Evolutionary conservation across 768 basidiomycete genomes (phyloP).

Genomic region (Pulveroboletus sp.): DNA sequence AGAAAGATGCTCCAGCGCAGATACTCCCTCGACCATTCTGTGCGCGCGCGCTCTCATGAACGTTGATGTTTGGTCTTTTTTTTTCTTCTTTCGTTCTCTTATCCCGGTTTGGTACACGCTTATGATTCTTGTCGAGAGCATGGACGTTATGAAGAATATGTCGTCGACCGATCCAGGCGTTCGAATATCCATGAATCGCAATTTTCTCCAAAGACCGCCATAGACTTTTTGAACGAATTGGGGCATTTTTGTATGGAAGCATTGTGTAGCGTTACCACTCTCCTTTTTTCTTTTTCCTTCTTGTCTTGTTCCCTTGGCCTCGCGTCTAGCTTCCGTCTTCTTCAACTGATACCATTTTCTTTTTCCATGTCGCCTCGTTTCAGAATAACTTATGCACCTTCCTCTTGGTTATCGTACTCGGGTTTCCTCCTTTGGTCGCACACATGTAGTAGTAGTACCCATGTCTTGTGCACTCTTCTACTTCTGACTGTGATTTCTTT

Average conservation of each 20-base stretch:
- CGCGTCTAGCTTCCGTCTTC: neutral
- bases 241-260: conserved; percentile 14
- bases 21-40: conserved; percentile 42
- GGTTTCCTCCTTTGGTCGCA: conserved; percentile 9
- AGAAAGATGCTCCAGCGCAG: conserved; percentile 42
- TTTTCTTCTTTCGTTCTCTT: neutral
- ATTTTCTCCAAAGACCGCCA: neutral
- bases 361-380: conserved; percentile 1
- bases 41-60: conserved; percentile 18
- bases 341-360: conserved; percentile 4
- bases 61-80: conserved; percentile 13
- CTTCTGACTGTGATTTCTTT: neutral
- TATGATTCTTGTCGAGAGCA: conserved; percentile 5
- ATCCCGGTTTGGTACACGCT: neutral
- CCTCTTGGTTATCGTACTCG: conserved; percentile 2
- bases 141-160: conserved; percentile 5
- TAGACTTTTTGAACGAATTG: conserved; percentile 21
- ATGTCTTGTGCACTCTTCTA: conserved; percentile 13
- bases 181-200: neutral
- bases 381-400: conserved; percentile 23
- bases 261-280: conserved; percentile 29
- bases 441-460: conserved; percentile 25
- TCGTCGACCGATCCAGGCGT: neutral
- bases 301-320: neutral
- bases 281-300: conserved; percentile 8